phyloP scores from a whole-genome alignment of 106 monocot genomes.

The Cymbidium sinense region DNA sequence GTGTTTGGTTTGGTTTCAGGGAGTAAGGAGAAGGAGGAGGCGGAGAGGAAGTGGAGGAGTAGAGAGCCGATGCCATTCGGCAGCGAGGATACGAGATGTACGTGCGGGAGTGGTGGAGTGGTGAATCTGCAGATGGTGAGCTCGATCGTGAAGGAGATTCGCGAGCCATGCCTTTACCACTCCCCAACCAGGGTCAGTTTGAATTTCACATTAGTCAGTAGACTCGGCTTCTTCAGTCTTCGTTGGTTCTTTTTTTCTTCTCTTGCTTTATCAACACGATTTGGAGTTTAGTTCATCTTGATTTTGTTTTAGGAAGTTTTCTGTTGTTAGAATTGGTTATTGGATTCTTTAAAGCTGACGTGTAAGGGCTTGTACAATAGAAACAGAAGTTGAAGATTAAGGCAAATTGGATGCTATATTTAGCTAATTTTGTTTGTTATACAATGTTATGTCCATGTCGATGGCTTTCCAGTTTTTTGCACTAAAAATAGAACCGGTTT shows the following conservation, averaged over 20 bases:
- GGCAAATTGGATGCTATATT: background rate
- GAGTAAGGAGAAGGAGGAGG: constrained; percentile 3
- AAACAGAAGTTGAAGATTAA: background rate
- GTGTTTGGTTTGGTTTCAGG: constrained; percentile 8
- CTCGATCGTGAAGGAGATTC: constrained; percentile 62
- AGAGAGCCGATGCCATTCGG: constrained; percentile 36
- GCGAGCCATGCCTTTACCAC: constrained; percentile 67
- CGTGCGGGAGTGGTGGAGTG: constrained; percentile 46
- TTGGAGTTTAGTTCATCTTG: background rate
- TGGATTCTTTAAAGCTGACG: background rate
- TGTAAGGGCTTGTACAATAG: background rate
- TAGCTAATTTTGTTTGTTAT: background rate
- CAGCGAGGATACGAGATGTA: constrained; percentile 64
- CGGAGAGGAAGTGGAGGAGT: background rate
- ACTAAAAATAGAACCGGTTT: background rate
- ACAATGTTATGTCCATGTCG: background rate
- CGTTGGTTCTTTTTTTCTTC: background rate
- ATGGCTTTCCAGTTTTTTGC: background rate
- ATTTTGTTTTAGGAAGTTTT: background rate
- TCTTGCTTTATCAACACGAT: background rate
- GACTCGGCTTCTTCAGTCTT: background rate
- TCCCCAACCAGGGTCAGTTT: constrained; percentile 52
- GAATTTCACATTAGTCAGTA: background rate
- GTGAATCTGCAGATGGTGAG: constrained; percentile 62
- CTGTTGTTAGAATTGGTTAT: background rate